Percentiles rank a stretch among this genome's conserved stretches.
Conservation (phyloP, 2,329 filamentous ascomycete species). For the Aschersonia sp. region DNA sequence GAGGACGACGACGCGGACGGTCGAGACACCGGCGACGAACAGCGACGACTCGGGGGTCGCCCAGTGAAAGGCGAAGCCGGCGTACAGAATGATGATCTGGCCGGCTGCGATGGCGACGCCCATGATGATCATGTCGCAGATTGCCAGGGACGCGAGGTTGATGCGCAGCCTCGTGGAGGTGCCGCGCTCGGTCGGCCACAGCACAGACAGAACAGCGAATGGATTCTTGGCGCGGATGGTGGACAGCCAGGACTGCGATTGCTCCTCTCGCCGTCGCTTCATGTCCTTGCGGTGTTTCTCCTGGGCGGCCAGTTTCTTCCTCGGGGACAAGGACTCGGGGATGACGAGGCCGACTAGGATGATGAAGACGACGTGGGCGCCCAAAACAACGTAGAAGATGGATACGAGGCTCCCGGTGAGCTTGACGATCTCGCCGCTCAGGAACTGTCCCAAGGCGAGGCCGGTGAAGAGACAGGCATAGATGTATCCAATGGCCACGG, state of each 20-base stretch:
- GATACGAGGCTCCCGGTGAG: conserved; percentile 59
- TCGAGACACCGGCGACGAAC: conserved; percentile 70
- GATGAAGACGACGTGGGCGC: conserved; percentile 61
- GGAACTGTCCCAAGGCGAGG: conserved; percentile 72
- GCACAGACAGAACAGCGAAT: conserved; percentile 60
- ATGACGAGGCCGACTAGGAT: conserved; percentile 55
- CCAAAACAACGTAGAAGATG: conserved; percentile 74
- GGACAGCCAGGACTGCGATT: conserved; percentile 14
- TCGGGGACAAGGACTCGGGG: conserved; percentile 72
- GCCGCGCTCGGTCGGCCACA: conserved; percentile 57
- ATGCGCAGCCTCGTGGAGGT: conserved; percentile 46
- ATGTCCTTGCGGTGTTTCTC: conserved; percentile 44
- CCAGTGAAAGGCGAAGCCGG: conserved; percentile 70
- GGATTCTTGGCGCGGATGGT: conserved; percentile 43
- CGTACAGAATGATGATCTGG: conserved; percentile 74
- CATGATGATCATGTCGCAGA: conserved; percentile 70
- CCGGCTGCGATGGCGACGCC: conserved; percentile 69
- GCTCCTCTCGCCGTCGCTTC: conserved; percentile 19
- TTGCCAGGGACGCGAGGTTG: conserved; percentile 71
- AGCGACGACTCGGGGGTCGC: conserved; percentile 63
- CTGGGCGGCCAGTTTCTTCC: conserved; percentile 54
- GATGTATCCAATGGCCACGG: conserved; percentile 77
- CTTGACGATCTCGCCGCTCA: conserved; percentile 69
- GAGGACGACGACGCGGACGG: conserved; percentile 60
- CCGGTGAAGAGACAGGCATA: conserved; percentile 81